Base-by-base conservation (phyloP, 202 grass and related monocot genomes). In the Miscanthus sacchariflorus region DNA sequence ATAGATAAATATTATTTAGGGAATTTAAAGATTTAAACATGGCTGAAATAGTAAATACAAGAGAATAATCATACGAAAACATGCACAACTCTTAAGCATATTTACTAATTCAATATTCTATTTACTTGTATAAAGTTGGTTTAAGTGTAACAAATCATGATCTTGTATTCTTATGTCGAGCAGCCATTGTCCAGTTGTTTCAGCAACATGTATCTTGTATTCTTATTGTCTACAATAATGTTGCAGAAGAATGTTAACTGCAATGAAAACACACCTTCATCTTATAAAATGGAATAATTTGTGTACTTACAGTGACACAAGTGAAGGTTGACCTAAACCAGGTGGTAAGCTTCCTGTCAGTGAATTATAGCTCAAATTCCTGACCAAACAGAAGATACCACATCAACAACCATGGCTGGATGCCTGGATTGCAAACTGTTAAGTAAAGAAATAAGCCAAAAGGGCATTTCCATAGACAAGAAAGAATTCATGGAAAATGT, bases 331-430 rank as follows among this genome's bases (percentile, higher is more conserved):
- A 25, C 94, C 97, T 84, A 99, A 88, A 72, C 94, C 97, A 46
- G 87, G 83, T n/a, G 97, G 93, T 66, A 99, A 91, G 75, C 59
- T 87, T 93, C 97, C 97, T 76, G 86, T 91, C 84, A 99, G 85
- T 72, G 91, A 93, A 87, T 99, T 99, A 85, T 90, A 97, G 87
- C 97, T 99, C 66, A 99, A 95, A 79, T 99, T 99, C 94, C 97
- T 99, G 86, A 70, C 5, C 25, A 92, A 81, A 39, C 21, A 85
- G 17, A 90, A 70, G 43, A 68, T 76, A 83, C 25, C 13, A 33
- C 2, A 70, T 74, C 61, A 86, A 73, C 33, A 59, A 39, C 43
- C 64, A 67, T 68, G 40, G 9, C 56, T n/a, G 45, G 24, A 68
- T 68, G 40, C 9, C 45, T n/a, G 45, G 24, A 58, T 56, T 19